Conservation (phyloP, 257 asterid genomes). For the Thymus quinquecostatus region DNA sequence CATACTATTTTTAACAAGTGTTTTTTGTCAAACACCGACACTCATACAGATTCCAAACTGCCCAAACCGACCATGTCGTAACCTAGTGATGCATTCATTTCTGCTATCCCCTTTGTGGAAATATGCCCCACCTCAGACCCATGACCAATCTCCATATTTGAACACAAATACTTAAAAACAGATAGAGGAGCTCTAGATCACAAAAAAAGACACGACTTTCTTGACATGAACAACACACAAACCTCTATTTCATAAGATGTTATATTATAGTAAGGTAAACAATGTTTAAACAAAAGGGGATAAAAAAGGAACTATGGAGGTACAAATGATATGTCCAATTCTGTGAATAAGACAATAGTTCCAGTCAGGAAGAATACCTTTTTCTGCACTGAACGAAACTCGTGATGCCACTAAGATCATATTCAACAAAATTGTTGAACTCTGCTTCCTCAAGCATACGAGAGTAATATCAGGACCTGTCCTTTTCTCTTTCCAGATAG, state of each 20-base stretch:
- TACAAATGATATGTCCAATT: neutral
- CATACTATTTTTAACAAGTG: neutral
- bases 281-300: neutral
- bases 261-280: neutral
- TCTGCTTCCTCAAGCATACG: neutral
- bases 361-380: neutral
- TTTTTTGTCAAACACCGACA: neutral
- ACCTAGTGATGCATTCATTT: conserved; percentile 4
- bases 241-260: neutral
- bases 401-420: conserved; percentile 1
- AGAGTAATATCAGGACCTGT: too few relatives aligned
- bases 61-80: neutral
- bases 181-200: neutral
- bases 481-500: neutral
- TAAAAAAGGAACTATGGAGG: neutral
- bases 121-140: neutral
- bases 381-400: neutral
- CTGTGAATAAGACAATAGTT: neutral
- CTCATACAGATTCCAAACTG: neutral
- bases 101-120: neutral
- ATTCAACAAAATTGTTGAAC: neutral
- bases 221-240: neutral
- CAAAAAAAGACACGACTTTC: neutral
- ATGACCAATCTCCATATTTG: neutral
- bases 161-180: neutral